phyloP scores from a whole-genome alignment of 805 yeast genomes.

The Blastobotrys parvus region DNA sequence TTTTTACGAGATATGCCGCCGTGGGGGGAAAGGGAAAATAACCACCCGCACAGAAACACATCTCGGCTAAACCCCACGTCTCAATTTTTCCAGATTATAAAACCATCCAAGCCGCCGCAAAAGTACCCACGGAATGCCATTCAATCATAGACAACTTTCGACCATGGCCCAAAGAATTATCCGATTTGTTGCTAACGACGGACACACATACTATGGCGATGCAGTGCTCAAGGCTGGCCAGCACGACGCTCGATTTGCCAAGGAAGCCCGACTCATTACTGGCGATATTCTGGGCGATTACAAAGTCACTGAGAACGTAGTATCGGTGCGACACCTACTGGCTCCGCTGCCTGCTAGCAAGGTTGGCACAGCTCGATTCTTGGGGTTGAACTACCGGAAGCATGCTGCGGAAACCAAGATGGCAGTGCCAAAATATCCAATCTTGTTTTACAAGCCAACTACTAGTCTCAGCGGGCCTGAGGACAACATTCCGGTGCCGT shows the following conservation, averaged over 20 bases:
- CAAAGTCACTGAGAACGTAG: constrained; percentile 32
- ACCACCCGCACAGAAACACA: no score
- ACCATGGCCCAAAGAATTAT: constrained; percentile 33
- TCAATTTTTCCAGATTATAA: no score
- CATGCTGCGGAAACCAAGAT: constrained; percentile 34
- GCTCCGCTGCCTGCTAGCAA: constrained; percentile 34
- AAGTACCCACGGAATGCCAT: no score
- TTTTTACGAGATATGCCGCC: no score
- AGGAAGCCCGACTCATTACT: constrained; percentile 35
- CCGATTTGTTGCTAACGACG: constrained; percentile 40
- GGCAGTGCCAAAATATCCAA: constrained; percentile 41
- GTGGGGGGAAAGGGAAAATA: no score
- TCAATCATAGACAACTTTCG: background rate
- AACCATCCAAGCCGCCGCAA: no score
- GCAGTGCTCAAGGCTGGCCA: constrained; percentile 33
- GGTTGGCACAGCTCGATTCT: constrained; percentile 36
- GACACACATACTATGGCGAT: constrained; percentile 39
- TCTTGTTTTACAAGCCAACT: constrained; percentile 43
- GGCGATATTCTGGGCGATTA: constrained; percentile 39
- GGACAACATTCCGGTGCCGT: constrained; percentile 34
- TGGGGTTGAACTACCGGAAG: constrained; percentile 46
- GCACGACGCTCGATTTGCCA: constrained; percentile 33
- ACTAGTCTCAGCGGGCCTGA: constrained; percentile 38
- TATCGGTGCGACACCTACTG: constrained; percentile 30
- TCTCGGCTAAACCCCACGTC: no score